Evolutionary conservation across 495 filamentous ascomycete species (phyloP).

Genomic region (Penicillium ochrochloron): DNA sequence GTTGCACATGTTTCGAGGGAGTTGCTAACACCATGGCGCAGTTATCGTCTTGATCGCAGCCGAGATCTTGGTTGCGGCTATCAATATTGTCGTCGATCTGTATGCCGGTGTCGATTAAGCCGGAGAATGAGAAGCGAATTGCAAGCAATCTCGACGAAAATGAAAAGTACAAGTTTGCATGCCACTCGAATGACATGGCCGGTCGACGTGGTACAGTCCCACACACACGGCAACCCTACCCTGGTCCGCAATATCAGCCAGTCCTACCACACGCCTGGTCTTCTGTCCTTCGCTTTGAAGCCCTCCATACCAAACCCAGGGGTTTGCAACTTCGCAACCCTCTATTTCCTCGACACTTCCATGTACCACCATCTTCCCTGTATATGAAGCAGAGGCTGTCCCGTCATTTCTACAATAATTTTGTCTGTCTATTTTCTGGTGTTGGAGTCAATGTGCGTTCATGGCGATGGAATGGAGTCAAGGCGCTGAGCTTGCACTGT

Average conservation of each 20-base stretch:
- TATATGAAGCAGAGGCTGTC: constrained; percentile 16
- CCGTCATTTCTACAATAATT: constrained; percentile 13
- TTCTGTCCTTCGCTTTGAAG: neutral
- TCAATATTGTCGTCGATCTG: constrained; percentile 95
- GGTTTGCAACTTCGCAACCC: neutral
- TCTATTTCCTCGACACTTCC: constrained; percentile 10
- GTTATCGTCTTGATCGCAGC: constrained; percentile 96
- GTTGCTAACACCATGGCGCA: constrained; percentile 31
- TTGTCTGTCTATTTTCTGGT: constrained; percentile 10
- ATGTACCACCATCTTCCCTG: constrained; percentile 9
- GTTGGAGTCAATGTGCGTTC: constrained; percentile 22
- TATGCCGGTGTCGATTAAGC: constrained; percentile 78
- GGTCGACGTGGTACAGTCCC: neutral
- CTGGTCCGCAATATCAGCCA: neutral
- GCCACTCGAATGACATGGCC: neutral
- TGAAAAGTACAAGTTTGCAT: constrained; percentile 8
- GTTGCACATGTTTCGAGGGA: neutral
- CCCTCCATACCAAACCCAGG: neutral
- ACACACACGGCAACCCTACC: neutral
- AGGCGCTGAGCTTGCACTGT: constrained; percentile 18
- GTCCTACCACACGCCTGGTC: neutral
- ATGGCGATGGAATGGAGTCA: constrained; percentile 7
- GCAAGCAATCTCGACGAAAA: neutral
- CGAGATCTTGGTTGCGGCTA: constrained; percentile 90
- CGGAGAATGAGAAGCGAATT: neutral